Evolutionary conservation across 1,139 yeast species (phyloP), one percentile per base, ranked within the genome.

Genomic region (Arxiozyma slooffiae): DNA sequence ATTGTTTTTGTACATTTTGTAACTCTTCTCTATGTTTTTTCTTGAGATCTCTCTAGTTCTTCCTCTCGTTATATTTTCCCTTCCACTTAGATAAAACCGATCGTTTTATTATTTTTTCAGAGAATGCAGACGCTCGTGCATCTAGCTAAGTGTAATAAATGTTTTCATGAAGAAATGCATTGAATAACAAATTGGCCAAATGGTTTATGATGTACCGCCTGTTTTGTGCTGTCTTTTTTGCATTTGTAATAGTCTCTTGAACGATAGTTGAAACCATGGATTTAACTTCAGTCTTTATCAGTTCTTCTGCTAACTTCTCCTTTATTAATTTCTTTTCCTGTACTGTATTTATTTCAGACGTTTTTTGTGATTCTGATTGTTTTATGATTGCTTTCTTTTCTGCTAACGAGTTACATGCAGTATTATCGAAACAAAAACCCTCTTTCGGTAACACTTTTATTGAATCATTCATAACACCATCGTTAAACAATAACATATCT

Each of bases 141-240:
- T 77, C 75, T 42, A 76, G 60, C 0, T 71, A 60, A 2, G 71
- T 63, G 38, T 77, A 66, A 55, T 73, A 77, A 0, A 78, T 60
- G 39, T 75, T 67, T 56, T 85, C 90, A 40, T 76, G 72, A 46
- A 85, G 58, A 58, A 85, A 82, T 0, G 88, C 85, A 14, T 67
- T 62, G 54, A 72, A 83, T 1, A 85, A 63, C 41, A 80, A 82
- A 1, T 63, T 61, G 0, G 54, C 21, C 23, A 54, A 41, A 1
- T 38, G 20, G 20, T 48, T 44, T 1, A 53, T 34, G n/a, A 50
- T 14, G 21, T 41, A 23, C 14, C 21, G 17, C 16, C 38, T 39
- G 22, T 26, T 41, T 9, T 42, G 26, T 45, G 41, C 18, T 44
- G 41, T 7, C 40, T 34, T 14, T 44, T 36, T 9, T 3, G 38